Base-by-base conservation (phyloP, 495 filamentous ascomycete genomes). In the Penicillium coffeae region DNA sequence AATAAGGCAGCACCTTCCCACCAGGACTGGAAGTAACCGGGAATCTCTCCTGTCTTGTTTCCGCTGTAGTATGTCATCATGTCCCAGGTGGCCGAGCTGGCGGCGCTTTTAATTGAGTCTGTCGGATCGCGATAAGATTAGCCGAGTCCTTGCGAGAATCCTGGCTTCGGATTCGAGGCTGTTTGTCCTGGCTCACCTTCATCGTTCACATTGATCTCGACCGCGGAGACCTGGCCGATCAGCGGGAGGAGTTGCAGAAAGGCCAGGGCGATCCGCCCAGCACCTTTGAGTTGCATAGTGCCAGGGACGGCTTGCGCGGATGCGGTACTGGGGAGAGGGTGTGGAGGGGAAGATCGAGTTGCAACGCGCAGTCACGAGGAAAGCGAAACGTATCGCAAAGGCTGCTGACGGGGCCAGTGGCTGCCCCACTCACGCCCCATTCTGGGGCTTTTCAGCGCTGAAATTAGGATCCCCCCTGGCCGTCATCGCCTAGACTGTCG, bases 1-100 rank as follows among this genome's bases (percentile, higher is more conserved):
- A 84, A 86, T 69, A 87, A 76, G 45, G 78, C 82, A 16, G 81
- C 81, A 14, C 70, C 82, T 65, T 88, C 82, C 83, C 84, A 89
- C 86, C 85, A 88, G 15, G 55, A 51, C 51, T 62, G 66, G 44
- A 81, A 59, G 18, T 77, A 56, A 20, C 82, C 82, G n/a, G 81
- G 75, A 21, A 72, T 76, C 15, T 76, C 59, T 34, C 79, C 82
- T 1, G 81, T 72, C 48, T 77, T 41, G 43, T 85, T 74, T 19
- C 79, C 79, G n/a, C 69, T 67, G 61, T 89, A 89, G 58, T 80
- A 78, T 35, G 71, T 70, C 74, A 87, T 85, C 70, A 87, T 77
- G 52, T 81, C 81, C 22, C 73, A 68, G 2, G 81, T 76, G 42
- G 79, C 66, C 21, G 69, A 72, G 27, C 66, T 72, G 6, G 86